Evolutionary conservation across 1,284 basidiomycete species (phyloP), one percentile per base, ranked within the genome.

Genomic region (Pascua guehoae): DNA sequence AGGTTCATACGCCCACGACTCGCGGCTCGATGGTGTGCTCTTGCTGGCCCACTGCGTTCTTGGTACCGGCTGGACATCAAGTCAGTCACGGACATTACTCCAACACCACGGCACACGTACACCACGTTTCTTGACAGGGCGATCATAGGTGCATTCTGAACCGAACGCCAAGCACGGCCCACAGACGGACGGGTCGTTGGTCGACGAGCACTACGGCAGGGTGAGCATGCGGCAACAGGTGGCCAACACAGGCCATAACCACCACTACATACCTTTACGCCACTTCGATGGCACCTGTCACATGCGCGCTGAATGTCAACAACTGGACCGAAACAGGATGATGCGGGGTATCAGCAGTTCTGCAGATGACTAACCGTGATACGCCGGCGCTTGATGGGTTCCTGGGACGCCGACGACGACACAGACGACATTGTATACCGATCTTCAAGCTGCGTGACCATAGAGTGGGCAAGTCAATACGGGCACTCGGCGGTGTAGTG

Each of bases 261-360:
- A 14, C 14, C 12, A 15, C 15, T 12, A 54, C 66, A 37, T 18
- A 72, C 71, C 56, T 71, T 74, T 49, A 71, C 70, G 38, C 74
- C 72, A 43, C 70, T 67, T 38, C 68, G 65, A 54, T 76, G 72
- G 58, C 74, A 76, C 39, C 70, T 61, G 54, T 76, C 74, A 53
- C 74, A 76, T 4, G 74, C 74, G 41, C 73, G 60, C 73, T 73
- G 50, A 37, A 37, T 38, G 36, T 49, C 41, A 47, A 36, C 49
- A n/a, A 24, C 41, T 14, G 12, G 12, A 39, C 17, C 2, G 41
- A 78, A 55, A 18, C 37, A 15, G 41, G 42, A 52, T 24, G n/a
- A 16, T 12, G 12, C 14, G 16, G 38, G 47, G 16, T 32, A 8
- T 40, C 43, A 42, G 16, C 17, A 12, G 39, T 9, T 39, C 12